Base-by-base conservation (phyloP, 1,139 yeast species). In the Suhomyces terraborum region DNA sequence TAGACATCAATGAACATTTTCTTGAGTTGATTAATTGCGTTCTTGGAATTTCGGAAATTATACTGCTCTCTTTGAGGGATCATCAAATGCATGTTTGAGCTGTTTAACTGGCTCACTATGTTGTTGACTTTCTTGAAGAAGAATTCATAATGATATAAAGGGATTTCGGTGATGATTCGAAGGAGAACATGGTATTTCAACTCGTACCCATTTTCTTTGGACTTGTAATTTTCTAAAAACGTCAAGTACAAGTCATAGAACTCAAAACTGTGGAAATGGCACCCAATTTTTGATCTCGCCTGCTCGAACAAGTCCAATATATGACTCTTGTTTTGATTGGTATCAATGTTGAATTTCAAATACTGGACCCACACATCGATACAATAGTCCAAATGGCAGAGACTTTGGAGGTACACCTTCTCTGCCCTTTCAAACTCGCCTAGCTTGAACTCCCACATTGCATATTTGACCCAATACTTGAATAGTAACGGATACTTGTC, bases 401-500 rank as follows among this genome's bases (percentile, higher is more conserved):
- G 68, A 0, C 84, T 88, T 5, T 70, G 59, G 38, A 73, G 63
- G 56, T 77, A 93, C 0, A 87, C 69, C 2, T 48, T 53, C 32
- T 65, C 69, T 3, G 88, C 78, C 3, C 61, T 55, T 1, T 66
- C 68, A 0, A 82, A 69, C 47, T 76, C 61, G 0, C 88, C 88
- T 23, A 86, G 58, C 36, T 72, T 69, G 55, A 79, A 84, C 58
- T 82, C 88, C 63, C 79, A 67, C 18, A 73, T 66, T 0, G 96
- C 95, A 58, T 76, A 88, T 48, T 80, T 77, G 33, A 84, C 72
- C 93, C 97, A 88, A 59, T 86, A 88, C 35, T 86, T 88, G 53
- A 82, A 87, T 27, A 84, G 62, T 26, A 74, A 66, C 0, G 98
- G 98, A 59, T 74, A 89, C 41, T 75, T 72, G 2, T 62, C 64